phyloP scores from a whole-genome alignment of 148 eudicot genomes.

The Fallopia convolvulus region DNA sequence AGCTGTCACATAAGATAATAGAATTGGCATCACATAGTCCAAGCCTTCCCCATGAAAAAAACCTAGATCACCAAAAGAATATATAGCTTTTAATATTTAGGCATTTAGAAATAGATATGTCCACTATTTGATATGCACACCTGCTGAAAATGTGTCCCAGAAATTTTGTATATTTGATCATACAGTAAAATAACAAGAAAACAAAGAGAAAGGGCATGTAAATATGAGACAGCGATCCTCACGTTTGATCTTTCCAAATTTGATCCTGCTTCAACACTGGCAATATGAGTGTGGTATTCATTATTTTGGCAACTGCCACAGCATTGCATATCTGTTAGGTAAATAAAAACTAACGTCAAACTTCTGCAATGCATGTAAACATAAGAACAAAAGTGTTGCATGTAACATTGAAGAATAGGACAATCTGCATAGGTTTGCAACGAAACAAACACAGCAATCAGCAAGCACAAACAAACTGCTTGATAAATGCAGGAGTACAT shows the following conservation, averaged over 20 bases:
- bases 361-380: background rate
- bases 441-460: background rate
- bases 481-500: background rate
- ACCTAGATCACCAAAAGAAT: background rate
- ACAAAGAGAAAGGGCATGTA: background rate
- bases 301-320: slow-evolving; percentile 92
- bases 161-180: background rate
- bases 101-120: background rate
- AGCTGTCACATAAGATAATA: background rate
- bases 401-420: background rate
- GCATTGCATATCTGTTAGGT: slow-evolving; percentile 93
- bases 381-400: background rate
- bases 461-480: background rate
- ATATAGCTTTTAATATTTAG: background rate
- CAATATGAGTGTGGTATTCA: slow-evolving; percentile 92
- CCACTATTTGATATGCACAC: background rate
- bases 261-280: slow-evolving; percentile 99
- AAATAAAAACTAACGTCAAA: slow-evolving; percentile 9
- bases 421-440: background rate
- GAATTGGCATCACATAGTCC: background rate
- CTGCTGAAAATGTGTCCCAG: background rate
- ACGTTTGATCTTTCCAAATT: slow-evolving; percentile 99
- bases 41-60: background rate
- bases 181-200: background rate
- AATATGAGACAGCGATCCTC: slow-evolving; percentile 26